These are phyloP conservation scores for Cladosporium sp. DNA, from an alignment of 2,329 filamentous ascomycete genomes.

Conservation along the genomic window DNA sequence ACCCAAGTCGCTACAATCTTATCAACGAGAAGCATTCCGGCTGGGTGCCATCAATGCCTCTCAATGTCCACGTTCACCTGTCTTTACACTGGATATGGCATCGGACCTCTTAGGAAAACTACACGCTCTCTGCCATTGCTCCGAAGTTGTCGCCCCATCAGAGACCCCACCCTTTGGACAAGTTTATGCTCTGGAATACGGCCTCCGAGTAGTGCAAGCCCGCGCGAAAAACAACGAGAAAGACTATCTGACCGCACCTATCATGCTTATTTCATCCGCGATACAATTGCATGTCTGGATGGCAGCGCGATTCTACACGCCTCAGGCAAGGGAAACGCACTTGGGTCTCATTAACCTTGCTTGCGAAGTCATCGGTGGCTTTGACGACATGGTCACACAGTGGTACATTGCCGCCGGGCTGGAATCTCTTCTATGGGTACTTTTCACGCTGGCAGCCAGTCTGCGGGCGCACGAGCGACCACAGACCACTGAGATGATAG, in stretches of 20 bases:
- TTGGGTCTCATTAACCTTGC: conserved; percentile 3
- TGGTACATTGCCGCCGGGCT: conserved; percentile 11
- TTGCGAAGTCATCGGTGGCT: not conserved
- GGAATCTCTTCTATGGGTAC: conserved; percentile 3
- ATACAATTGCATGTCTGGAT: conserved; percentile 12
- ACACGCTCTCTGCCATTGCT: conserved; percentile 9
- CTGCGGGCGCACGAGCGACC: conserved; percentile 7
- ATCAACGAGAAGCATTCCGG: conserved; percentile 9
- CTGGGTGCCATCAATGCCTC: conserved; percentile 3
- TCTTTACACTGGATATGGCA: conserved; percentile 9
- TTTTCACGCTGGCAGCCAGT: conserved; percentile 3
- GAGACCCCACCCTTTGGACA: conserved; percentile 8
- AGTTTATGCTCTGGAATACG: conserved; percentile 9
- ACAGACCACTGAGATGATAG: not conserved
- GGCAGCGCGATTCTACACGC: conserved; percentile 10
- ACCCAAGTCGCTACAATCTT: not conserved
- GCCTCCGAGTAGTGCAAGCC: conserved; percentile 6
- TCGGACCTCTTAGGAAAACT: conserved; percentile 9
- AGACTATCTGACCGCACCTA: conserved; percentile 1
- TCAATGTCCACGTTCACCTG: conserved; percentile 1
- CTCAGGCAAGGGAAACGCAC: conserved; percentile 8
- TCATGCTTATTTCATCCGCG: conserved; percentile 5
- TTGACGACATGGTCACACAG: conserved; percentile 11
- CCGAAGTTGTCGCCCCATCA: not conserved
- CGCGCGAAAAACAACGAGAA: conserved; percentile 2